Conservation (phyloP, 257 asterid genomes). For the Verbascum thapsus region DNA sequence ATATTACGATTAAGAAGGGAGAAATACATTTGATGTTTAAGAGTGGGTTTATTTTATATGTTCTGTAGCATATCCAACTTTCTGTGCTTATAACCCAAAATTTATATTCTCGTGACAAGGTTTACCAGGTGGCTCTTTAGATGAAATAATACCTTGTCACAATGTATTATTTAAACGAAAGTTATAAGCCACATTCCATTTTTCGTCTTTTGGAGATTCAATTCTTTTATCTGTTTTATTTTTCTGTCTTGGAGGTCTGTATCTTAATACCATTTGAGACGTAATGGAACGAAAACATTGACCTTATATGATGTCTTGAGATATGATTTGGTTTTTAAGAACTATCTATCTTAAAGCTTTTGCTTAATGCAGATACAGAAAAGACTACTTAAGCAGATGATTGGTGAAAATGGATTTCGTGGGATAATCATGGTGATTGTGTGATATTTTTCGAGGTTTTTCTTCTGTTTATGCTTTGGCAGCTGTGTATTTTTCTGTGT, state of each 20-base stretch:
- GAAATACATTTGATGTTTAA: neutral
- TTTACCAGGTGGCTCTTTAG: no score
- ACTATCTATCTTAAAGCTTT: conserved; percentile 22
- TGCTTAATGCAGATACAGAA: conserved; percentile 50
- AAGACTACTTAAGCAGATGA: conserved; percentile 50
- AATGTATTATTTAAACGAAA: no score
- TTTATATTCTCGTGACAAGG: no score
- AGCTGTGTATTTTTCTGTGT: conserved; percentile 31
- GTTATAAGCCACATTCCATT: no score
- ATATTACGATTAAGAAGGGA: neutral
- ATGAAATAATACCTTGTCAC: no score
- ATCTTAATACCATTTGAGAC: no score
- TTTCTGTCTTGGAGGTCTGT: conserved; percentile 1
- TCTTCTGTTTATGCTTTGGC: conserved; percentile 30
- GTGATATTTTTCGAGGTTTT: conserved; percentile 38
- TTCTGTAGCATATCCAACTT: neutral
- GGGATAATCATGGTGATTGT: conserved; percentile 28
- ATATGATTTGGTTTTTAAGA: neutral
- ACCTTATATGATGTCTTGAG: neutral
- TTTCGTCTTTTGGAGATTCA: neutral
- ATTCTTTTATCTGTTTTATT: neutral
- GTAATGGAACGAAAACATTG: no score
- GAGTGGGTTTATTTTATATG: neutral
- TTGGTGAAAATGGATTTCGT: conserved; percentile 17
- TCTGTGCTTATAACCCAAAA: neutral